These are phyloP conservation scores for Boletus pseudopeckii DNA, from an alignment of 768 basidiomycete species.

Conservation along the genomic window DNA sequence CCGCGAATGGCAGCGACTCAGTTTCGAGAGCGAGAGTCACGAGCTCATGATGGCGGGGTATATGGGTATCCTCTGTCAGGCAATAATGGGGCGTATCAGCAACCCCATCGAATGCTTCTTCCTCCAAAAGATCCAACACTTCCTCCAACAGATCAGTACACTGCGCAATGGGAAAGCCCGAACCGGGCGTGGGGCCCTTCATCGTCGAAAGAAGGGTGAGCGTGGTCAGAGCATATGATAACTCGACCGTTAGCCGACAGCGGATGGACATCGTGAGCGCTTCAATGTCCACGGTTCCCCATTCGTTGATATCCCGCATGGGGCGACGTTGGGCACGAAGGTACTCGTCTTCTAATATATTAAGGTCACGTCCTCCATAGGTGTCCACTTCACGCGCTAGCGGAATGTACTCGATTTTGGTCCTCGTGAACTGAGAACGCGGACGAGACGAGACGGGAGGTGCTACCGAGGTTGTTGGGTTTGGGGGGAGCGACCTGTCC, in stretches of 20 bases:
- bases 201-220: conserved; percentile 78
- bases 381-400: conserved; percentile 71
- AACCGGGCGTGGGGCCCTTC: conserved; percentile 53
- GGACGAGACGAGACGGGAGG: conserved; percentile 34
- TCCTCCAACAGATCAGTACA: conserved; percentile 84
- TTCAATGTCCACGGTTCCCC: conserved; percentile 88
- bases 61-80: conserved; percentile 30
- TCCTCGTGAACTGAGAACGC: conserved; percentile 54
- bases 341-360: conserved; percentile 61
- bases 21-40: conserved; percentile 55
- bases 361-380: conserved; percentile 78
- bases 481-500: conserved; percentile 19
- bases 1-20: conserved; percentile 58
- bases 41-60: conserved; percentile 66
- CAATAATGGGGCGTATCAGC: conserved; percentile 27
- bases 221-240: conserved; percentile 88
- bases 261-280: conserved; percentile 91
- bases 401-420: conserved; percentile 88
- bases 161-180: conserved; percentile 71
- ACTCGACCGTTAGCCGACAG: conserved; percentile 76
- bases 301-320: conserved; percentile 73
- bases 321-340: conserved; percentile 49
- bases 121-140: conserved; percentile 81
- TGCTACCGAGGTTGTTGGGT: conserved; percentile 28
- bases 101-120: conserved; percentile 65